These are phyloP conservation scores for Venturia oleaginea DNA, from an alignment of 2,329 filamentous ascomycete genomes.

Conservation along the genomic window DNA sequence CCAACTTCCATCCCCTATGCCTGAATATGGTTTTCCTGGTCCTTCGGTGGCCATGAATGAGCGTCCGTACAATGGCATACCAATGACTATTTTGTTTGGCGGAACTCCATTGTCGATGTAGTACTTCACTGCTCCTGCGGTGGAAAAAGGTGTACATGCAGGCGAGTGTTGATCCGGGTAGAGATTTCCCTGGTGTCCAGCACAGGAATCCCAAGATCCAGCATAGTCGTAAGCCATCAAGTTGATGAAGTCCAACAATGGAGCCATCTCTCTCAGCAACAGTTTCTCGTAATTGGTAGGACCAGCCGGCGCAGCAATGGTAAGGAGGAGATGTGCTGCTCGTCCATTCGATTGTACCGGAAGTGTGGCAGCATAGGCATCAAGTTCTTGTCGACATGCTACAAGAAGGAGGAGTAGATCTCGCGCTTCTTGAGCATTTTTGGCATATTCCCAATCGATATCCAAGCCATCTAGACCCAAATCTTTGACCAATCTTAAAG, in stretches of 20 bases:
- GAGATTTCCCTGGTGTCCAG: conserved; percentile 77
- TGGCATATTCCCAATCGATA: conserved; percentile 41
- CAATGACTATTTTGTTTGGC: conserved; percentile 68
- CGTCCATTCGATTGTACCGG: conserved; percentile 13
- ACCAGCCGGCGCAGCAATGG: conserved; percentile 37
- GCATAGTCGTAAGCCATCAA: conserved; percentile 49
- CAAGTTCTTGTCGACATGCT: conserved; percentile 30
- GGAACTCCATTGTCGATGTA: conserved; percentile 58
- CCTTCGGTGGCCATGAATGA: conserved; percentile 74
- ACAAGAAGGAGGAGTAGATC: conserved; percentile 33
- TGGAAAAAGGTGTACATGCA: conserved; percentile 67
- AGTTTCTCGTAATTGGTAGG: conserved; percentile 32
- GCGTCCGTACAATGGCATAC: conserved; percentile 88
- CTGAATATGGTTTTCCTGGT: conserved; percentile 57
- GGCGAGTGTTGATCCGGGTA: conserved; percentile 51
- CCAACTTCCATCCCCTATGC: conserved; percentile 72
- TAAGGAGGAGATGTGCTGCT: conserved; percentile 34
- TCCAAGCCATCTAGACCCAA: conserved; percentile 59
- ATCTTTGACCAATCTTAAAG: conserved; percentile 68
- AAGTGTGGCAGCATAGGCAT: conserved; percentile 31
- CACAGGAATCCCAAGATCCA: conserved; percentile 64
- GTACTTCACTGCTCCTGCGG: conserved; percentile 57
- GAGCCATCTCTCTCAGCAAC: conserved; percentile 32
- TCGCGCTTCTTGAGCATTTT: conserved; percentile 29
- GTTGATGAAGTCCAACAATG: conserved; percentile 41